Base-by-base conservation (phyloP, 2,329 filamentous ascomycete genomes). In the Hypoxylon rubiginosum region DNA sequence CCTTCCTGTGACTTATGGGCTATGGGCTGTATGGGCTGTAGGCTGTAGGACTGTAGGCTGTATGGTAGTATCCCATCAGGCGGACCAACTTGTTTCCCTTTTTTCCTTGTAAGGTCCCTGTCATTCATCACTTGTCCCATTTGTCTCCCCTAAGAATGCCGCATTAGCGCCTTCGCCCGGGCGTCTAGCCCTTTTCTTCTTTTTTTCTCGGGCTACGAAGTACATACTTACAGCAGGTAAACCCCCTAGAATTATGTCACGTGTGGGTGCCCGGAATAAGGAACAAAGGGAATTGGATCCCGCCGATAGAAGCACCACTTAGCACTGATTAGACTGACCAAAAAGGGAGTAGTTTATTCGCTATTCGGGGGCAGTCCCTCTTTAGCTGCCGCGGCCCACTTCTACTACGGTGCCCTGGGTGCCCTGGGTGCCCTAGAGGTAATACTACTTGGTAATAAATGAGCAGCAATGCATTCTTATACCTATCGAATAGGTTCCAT, bases 81-180 rank as follows among this genome's bases (percentile, higher is more conserved):
- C 6, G 34, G 34, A 39, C 34, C 4, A 39, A 39, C 34, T 43
- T 43, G n/a, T n/a, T 41, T 24, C 21, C 21, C 39, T 13, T 10
- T 17, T 19, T 43, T 43, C 39, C 39, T 43, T 43, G 10, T n/a
- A 8, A 19, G 4, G 6, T 11, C 6, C n/a, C n/a, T 43, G 39
- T 43, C 39, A 21, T 43, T 6, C 19, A 17, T 43, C 13, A 6
- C 5, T 26, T 28, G 24, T 48, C 17, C 24, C 45, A 24, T 24
- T 48, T 26, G 11, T 48, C 9, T 49, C 26, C 46, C 21, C 46
- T 49, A 21, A 43, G 39, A 43, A 21, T 43, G 39, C 39, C 60
- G 62, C 63, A 63, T 68, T 68, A 68, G 66, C 59, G 66, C 66
- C 55, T 51, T 56, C 41, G 39, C 39, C 39, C 39, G 39, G 39